A percentile compares a stretch with the other conserved stretches of the same genome.
These are phyloP conservation scores for Helenozyma rhizophorensis DNA, from an alignment of 805 yeast species.

Conservation along the genomic window DNA sequence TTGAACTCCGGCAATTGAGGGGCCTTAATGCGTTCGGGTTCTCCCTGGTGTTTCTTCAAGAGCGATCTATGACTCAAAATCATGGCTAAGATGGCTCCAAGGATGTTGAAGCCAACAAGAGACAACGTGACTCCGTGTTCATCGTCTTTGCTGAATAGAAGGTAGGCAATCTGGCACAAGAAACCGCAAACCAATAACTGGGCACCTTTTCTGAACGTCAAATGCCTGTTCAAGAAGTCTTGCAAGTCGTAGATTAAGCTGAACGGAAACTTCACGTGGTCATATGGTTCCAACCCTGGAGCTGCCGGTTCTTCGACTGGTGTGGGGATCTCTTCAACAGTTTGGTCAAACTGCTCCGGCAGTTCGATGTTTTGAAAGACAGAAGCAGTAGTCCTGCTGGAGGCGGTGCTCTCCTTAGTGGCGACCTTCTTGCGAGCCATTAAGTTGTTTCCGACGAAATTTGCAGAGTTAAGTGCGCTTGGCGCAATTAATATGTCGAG, in stretches of 20 bases:
- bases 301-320: neutral
- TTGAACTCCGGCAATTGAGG: slow-evolving; percentile 37
- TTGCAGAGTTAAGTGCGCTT: too few relatives aligned
- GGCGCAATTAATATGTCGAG: too few relatives aligned
- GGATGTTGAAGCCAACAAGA: slow-evolving; percentile 28
- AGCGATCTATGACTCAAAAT: slow-evolving; percentile 22
- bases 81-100: slow-evolving; percentile 29
- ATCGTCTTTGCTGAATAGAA: slow-evolving; percentile 17
- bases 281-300: neutral
- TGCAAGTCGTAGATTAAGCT: slow-evolving; percentile 26
- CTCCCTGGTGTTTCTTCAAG: slow-evolving; percentile 11
- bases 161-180: slow-evolving; percentile 27
- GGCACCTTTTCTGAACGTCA: slow-evolving; percentile 26
- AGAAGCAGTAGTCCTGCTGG: slow-evolving; percentile 14
- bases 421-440: slow-evolving; percentile 17
- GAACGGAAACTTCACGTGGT: slow-evolving; percentile 11
- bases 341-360: slow-evolving; percentile 2
- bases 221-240: slow-evolving; percentile 34
- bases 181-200: slow-evolving; percentile 30
- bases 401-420: slow-evolving; percentile 4
- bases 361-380: slow-evolving; percentile 8
- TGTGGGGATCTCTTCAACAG: neutral
- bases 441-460: neutral
- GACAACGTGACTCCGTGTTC: slow-evolving; percentile 5
- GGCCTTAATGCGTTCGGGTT: slow-evolving; percentile 8